Evolutionary conservation across 2,329 filamentous ascomycete genomes (phyloP).

Genomic region (Alternaria ventricosa): DNA sequence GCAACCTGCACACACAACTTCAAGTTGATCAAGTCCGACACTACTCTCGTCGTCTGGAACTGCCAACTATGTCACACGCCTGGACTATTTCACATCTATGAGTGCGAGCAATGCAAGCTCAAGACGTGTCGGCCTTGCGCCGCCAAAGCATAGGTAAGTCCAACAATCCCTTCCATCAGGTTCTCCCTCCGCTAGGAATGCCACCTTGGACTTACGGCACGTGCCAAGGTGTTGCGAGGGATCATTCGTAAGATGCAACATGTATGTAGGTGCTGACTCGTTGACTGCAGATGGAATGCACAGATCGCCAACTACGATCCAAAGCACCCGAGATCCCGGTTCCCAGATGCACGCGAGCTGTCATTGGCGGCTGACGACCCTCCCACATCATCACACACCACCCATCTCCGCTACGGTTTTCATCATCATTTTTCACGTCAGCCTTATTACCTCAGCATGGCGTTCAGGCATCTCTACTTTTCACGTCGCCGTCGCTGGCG

Average conservation of each 20-base stretch:
- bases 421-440: slow-evolving; percentile 24
- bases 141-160: slow-evolving; percentile 50
- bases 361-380: slow-evolving; percentile 18
- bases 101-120: slow-evolving; percentile 59
- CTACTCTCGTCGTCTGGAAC: slow-evolving; percentile 59
- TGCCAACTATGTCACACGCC: slow-evolving; percentile 60
- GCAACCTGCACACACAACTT: slow-evolving; percentile 57
- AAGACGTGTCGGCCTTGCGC: slow-evolving; percentile 58
- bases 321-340: slow-evolving; percentile 20
- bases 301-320: slow-evolving; percentile 36
- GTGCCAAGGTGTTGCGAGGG: slow-evolving; percentile 16
- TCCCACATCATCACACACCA: slow-evolving; percentile 3
- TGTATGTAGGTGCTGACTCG: slow-evolving; percentile 33
- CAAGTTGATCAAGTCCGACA: slow-evolving; percentile 60
- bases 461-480: slow-evolving; percentile 38
- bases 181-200: not conserved
- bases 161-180: not conserved
- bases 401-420: slow-evolving; percentile 11
- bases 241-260: slow-evolving; percentile 19
- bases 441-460: slow-evolving; percentile 45
- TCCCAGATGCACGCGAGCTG: slow-evolving; percentile 14
- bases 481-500: slow-evolving; percentile 28
- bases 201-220: slow-evolving; percentile 2
- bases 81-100: slow-evolving; percentile 59
- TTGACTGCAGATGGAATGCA: slow-evolving; percentile 28